Evolutionary conservation across 2,329 filamentous ascomycete genomes (phyloP).

Genomic region (Fusarium tuaranense): DNA sequence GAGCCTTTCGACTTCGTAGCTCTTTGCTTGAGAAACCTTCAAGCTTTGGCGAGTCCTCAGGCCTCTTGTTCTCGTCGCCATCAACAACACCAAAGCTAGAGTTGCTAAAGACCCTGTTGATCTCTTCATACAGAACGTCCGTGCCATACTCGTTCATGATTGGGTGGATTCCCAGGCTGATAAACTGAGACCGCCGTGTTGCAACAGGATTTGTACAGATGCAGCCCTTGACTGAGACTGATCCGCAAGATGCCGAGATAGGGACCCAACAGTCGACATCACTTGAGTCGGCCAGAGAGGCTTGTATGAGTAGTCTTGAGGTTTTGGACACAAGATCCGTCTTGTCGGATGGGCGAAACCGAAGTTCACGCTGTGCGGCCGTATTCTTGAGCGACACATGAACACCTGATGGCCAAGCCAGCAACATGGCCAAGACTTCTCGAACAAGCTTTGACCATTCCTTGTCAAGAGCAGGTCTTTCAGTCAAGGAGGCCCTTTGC

Average conservation of each 20-base stretch:
- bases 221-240: slow-evolving; percentile 74
- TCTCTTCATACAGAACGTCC: slow-evolving; percentile 78
- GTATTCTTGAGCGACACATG: slow-evolving; percentile 70
- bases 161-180: slow-evolving; percentile 81
- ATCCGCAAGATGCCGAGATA: slow-evolving; percentile 73
- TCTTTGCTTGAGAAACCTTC: slow-evolving; percentile 64
- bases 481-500: slow-evolving; percentile 71
- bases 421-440: slow-evolving; percentile 71
- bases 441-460: slow-evolving; percentile 75
- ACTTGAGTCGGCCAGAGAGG: slow-evolving; percentile 68
- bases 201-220: slow-evolving; percentile 79
- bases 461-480: slow-evolving; percentile 65
- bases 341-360: slow-evolving; percentile 48
- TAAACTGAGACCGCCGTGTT: slow-evolving; percentile 80
- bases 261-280: slow-evolving; percentile 74
- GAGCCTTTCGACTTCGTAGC: slow-evolving; percentile 64
- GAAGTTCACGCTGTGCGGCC: slow-evolving; percentile 50
- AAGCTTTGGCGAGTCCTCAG: slow-evolving; percentile 49
- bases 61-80: slow-evolving; percentile 53
- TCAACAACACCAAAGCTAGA: slow-evolving; percentile 81
- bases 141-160: slow-evolving; percentile 66
- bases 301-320: slow-evolving; percentile 72
- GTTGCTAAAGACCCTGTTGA: slow-evolving; percentile 80
- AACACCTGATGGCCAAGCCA: slow-evolving; percentile 73
- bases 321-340: slow-evolving; percentile 38